These are phyloP conservation scores for Aspergillus fumigatiaffinis DNA, from an alignment of 2,329 filamentous ascomycete genomes.

Conservation along the genomic window DNA sequence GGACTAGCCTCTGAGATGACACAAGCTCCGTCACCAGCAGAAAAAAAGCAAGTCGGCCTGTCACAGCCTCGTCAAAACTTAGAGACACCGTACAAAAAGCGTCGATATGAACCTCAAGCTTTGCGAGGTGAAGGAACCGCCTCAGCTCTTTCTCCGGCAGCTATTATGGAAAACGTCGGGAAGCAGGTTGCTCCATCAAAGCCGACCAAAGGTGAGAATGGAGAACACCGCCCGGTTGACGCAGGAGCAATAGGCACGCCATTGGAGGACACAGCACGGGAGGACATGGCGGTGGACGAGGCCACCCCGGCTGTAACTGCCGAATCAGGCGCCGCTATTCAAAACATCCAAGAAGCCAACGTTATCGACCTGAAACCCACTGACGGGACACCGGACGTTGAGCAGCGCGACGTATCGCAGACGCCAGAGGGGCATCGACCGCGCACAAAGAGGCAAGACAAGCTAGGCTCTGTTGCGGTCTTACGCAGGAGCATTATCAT, in stretches of 20 bases:
- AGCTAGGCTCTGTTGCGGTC: constrained; percentile 43
- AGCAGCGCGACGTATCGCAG: not conserved
- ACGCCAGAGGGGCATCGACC: constrained; percentile 3
- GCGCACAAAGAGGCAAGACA: constrained; percentile 16
- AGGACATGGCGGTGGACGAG: not conserved
- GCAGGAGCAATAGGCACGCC: not conserved
- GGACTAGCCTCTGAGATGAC: not conserved
- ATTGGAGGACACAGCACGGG: not conserved
- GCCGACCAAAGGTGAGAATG: not conserved
- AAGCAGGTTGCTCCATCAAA: not conserved
- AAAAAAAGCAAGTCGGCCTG: not conserved
- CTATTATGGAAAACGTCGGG: not conserved
- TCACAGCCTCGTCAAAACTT: not conserved
- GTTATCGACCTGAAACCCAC: not conserved
- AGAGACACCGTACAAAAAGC: constrained; percentile 12
- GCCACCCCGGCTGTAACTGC: not conserved
- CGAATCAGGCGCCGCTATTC: not conserved
- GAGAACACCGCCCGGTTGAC: not conserved
- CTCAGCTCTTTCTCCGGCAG: not conserved
- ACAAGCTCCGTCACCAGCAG: not conserved
- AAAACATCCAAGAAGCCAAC: not conserved
- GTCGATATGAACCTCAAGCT: constrained; percentile 2
- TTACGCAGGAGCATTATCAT: constrained; percentile 50
- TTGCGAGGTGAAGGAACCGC: not conserved
- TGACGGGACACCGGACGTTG: not conserved